Evolutionary conservation across 805 yeast genomes (phyloP), one percentile per base, ranked within the genome.

Genomic region (Cyberlindnera petersonii): DNA sequence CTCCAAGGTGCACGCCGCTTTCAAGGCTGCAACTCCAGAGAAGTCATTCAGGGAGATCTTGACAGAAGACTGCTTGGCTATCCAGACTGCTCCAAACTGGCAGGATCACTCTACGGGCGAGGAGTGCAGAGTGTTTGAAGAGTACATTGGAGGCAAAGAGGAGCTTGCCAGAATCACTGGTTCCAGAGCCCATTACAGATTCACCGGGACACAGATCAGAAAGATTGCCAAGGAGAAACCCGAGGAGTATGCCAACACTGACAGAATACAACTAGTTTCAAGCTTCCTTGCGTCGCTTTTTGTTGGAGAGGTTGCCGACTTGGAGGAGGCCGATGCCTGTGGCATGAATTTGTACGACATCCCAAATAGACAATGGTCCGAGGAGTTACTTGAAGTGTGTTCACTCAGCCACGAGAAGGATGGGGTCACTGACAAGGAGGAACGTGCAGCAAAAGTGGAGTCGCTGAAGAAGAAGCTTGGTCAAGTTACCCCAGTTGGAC

Each of bases 281-380:
- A 78, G 82, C 39, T 88, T 88, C 54, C 63, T 87, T 23, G 79
- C 91, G 6, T 75, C 86, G 21, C 64, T 89, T 10, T 67, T 89
- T 22, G 61, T 79, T 29, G 94, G 94, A 9, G 52, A 67, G 39
- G 65, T 84, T 31, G 69, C 82, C 4, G 70, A 73, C 3, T 65
- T 86, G 40, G 97, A 88, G 50, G 81, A 82, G 51, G 78, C 86
- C 11, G 97, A 89, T 61, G 95, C 86, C 2, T 86, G 96, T 63
- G 97, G 97, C 9, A 87, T 87, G 93, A 89, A 89, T 52, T 53
- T 88, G 33, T 87, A 86, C 66, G 89, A 86, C 59, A 73, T 88
- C 28, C 47, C 64, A n/a, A 64, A 73, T 9, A 66, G 70, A 23
- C 58, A 68, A 15, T 87, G 76, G 68, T 69, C 78, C 54, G 74